phyloP scores from a whole-genome alignment of 768 basidiomycete species.

The Agaricus subrufescens region DNA sequence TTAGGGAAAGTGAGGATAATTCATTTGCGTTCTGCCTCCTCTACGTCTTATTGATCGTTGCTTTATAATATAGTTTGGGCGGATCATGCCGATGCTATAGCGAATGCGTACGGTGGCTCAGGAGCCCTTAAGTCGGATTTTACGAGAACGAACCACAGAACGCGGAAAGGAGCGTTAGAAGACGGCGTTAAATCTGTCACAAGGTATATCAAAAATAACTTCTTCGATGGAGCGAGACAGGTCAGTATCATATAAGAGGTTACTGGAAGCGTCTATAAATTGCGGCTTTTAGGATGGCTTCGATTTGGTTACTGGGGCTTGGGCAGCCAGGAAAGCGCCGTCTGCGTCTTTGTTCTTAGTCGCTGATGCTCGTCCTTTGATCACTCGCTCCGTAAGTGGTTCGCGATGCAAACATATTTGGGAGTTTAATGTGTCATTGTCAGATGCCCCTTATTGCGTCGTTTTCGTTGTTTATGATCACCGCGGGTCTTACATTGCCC shows the following conservation, averaged over 20 bases:
- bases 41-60: background rate
- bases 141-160: slow-evolving; percentile 89
- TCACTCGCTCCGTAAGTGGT: slow-evolving; percentile 72
- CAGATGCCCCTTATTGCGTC: slow-evolving; percentile 82
- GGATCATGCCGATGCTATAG: slow-evolving; percentile 89
- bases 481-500: slow-evolving; percentile 81
- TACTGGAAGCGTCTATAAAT: background rate
- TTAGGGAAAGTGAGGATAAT: slow-evolving; percentile 73
- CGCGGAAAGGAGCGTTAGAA: slow-evolving; percentile 70
- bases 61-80: slow-evolving; percentile 81
- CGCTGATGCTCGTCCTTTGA: slow-evolving; percentile 73
- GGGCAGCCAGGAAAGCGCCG: slow-evolving; percentile 79
- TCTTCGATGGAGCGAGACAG: slow-evolving; percentile 92
- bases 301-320: slow-evolving; percentile 89
- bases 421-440: slow-evolving; percentile 2
- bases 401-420: background rate
- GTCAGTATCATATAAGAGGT: slow-evolving; percentile 25
- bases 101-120: slow-evolving; percentile 89
- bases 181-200: slow-evolving; percentile 82
- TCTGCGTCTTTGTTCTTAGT: slow-evolving; percentile 67
- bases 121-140: slow-evolving; percentile 97
- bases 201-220: slow-evolving; percentile 94
- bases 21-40: background rate
- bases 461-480: slow-evolving; percentile 85
- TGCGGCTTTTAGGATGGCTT: slow-evolving; percentile 71